Evolutionary conservation across 495 filamentous ascomycete species (phyloP).

Genomic region (Xylaria palmicola): DNA sequence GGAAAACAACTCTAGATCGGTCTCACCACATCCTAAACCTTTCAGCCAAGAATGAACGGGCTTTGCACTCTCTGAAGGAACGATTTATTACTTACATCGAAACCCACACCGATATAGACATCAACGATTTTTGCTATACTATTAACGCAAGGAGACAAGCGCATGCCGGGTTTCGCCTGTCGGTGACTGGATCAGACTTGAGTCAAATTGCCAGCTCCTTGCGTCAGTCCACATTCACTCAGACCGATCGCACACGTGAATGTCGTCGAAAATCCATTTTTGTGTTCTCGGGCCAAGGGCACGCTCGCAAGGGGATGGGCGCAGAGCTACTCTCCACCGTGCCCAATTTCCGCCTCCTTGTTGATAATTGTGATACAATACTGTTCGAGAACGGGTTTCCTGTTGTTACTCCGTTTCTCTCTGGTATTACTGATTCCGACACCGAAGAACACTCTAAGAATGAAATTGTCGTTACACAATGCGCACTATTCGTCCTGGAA

Average conservation of each 20-base stretch:
- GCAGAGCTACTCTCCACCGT: conserved; percentile 15
- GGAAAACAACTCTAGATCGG: background rate
- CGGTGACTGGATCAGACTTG: conserved; percentile 1
- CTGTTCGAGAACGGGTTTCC: conserved; percentile 21
- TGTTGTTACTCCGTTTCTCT: background rate
- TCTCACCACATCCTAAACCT: conserved; percentile 13
- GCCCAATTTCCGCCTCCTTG: conserved; percentile 7
- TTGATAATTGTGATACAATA: conserved; percentile 9
- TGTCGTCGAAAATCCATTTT: conserved; percentile 9
- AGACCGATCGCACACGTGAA: background rate
- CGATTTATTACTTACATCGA: conserved; percentile 6
- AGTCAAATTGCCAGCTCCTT: background rate
- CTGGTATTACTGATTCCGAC: background rate
- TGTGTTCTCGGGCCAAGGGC: conserved; percentile 24
- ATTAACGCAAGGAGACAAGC: conserved; percentile 17
- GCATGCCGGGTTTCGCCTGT: conserved; percentile 11
- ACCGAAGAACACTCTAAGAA: background rate
- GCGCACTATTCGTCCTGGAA: conserved; percentile 46
- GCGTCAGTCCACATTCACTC: background rate
- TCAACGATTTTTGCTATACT: conserved; percentile 23
- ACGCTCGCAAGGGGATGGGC: conserved; percentile 16
- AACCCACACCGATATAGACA: background rate
- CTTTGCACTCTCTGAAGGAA: background rate
- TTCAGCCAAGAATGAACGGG: conserved; percentile 18
- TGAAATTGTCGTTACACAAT: conserved; percentile 42